phyloP scores from a whole-genome alignment of 2,329 filamentous ascomycete genomes.

The Coniochaeta prunicola region DNA sequence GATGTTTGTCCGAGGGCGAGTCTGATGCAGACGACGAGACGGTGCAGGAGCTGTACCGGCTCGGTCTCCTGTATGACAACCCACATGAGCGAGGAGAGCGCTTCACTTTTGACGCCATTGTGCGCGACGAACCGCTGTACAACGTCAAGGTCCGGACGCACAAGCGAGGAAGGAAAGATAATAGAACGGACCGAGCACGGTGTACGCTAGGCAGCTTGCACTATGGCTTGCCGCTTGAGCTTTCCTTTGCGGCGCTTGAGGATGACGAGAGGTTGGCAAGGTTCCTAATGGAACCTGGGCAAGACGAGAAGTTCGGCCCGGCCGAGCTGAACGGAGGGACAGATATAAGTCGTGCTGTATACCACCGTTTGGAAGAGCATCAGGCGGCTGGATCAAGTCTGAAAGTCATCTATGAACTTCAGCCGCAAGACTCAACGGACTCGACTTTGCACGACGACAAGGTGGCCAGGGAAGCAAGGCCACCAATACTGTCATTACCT shows the following conservation, averaged over 20 bases:
- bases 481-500: slow-evolving; percentile 20
- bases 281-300: slow-evolving; percentile 21
- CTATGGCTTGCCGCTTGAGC: slow-evolving; percentile 25
- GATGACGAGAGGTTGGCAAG: slow-evolving; percentile 30
- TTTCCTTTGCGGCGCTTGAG: slow-evolving; percentile 34
- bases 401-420: slow-evolving; percentile 32
- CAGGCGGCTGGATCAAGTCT: slow-evolving; percentile 14
- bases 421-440: slow-evolving; percentile 11
- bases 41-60: slow-evolving; percentile 32
- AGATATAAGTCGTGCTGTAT: too few species aligned
- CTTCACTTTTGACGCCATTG: slow-evolving; percentile 32
- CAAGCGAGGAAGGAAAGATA: slow-evolving; percentile 20
- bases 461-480: slow-evolving; percentile 8
- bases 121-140: slow-evolving; percentile 29
- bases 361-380: slow-evolving; percentile 5
- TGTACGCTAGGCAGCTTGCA: slow-evolving; percentile 4
- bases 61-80: slow-evolving; percentile 38
- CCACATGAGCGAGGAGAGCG: slow-evolving; percentile 24
- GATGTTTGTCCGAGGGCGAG: slow-evolving; percentile 5
- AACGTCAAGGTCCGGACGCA: slow-evolving; percentile 23
- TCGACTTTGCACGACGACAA: slow-evolving; percentile 4
- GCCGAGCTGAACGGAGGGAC: neutral
- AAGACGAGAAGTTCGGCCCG: neutral
- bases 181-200: slow-evolving; percentile 11
- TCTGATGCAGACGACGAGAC: slow-evolving; percentile 16